Evolutionary conservation across 805 yeast genomes (phyloP).

Genomic region (Metschnikowia rubicola): DNA sequence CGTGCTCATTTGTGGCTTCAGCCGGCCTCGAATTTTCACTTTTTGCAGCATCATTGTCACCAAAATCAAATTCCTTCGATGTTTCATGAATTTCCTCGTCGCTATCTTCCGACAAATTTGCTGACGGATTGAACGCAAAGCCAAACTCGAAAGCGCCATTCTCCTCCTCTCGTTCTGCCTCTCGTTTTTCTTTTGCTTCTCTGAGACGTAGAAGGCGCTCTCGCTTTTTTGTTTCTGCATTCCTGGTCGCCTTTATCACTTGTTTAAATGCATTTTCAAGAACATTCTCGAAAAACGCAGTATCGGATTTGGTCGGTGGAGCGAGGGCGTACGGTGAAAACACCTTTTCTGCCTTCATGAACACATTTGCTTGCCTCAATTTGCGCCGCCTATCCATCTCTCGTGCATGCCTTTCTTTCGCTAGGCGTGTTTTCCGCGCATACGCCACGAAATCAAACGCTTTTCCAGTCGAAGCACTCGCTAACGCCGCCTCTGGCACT

Average conservation of each 20-base stretch:
- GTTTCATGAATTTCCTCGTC: conserved; percentile 11
- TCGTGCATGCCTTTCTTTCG: conserved; percentile 30
- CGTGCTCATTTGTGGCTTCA: background rate
- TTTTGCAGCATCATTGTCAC: background rate
- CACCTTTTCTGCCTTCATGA: conserved; percentile 35
- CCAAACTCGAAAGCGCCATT: conserved; percentile 29
- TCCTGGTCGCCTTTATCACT: conserved; percentile 32
- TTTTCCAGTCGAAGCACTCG: conserved; percentile 4
- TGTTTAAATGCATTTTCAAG: conserved; percentile 29
- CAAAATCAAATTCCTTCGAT: conserved; percentile 10
- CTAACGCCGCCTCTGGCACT: background rate
- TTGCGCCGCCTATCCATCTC: conserved; percentile 18
- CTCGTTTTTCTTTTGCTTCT: conserved; percentile 20
- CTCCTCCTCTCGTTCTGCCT: conserved; percentile 31
- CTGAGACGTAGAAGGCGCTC: conserved; percentile 15
- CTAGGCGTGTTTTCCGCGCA: conserved; percentile 45
- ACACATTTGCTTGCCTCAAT: conserved; percentile 28
- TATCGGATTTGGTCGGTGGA: conserved; percentile 22
- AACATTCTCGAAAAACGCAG: conserved; percentile 19
- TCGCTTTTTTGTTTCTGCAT: conserved; percentile 19
- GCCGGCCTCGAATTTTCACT: background rate
- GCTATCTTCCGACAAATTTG: conserved; percentile 17
- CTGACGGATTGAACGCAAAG: conserved; percentile 29
- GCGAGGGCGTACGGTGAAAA: conserved; percentile 36
- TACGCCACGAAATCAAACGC: conserved; percentile 55